Percentiles rank a stretch among this genome's conserved stretches.
Conservation (phyloP, 768 basidiomycete species). For the Mycena epipterygia region DNA sequence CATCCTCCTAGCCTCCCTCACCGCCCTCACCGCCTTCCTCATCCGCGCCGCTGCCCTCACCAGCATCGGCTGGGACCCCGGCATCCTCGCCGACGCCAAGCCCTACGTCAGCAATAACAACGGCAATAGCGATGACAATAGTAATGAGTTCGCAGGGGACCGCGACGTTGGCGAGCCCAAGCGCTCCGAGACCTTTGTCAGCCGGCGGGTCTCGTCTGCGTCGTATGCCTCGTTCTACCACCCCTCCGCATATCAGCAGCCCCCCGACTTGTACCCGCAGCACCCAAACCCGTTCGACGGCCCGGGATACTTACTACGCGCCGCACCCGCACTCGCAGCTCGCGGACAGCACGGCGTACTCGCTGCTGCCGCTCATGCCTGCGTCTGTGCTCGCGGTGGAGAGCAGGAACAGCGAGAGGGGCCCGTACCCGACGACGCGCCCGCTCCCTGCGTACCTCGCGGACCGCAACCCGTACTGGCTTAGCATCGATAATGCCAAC, state of each 20-base stretch:
- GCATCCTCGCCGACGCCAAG: conserved; percentile 42
- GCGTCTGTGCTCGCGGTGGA: no score
- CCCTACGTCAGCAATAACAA: conserved; percentile 47
- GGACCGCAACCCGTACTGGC: conserved; percentile 35
- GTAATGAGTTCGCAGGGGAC: conserved; percentile 53
- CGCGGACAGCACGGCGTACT: conserved; percentile 38
- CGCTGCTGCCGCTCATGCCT: conserved; percentile 19
- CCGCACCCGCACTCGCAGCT: conserved; percentile 39
- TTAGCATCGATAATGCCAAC: no score
- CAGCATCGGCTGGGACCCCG: conserved; percentile 43
- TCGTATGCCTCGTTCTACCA: no score
- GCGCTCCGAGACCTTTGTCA: conserved; percentile 46
- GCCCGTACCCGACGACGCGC: conserved; percentile 40
- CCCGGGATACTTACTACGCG: conserved; percentile 39
- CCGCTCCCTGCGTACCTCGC: conserved; percentile 48
- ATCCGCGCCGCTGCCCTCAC: conserved; percentile 56
- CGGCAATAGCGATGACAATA: no score
- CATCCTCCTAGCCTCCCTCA: conserved; percentile 57
- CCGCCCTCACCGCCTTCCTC: conserved; percentile 64
- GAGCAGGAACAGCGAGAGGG: no score
- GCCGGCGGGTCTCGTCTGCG: conserved; percentile 31
- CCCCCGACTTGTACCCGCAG: conserved; percentile 36
- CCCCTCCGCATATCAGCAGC: conserved; percentile 35
- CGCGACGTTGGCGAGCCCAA: conserved; percentile 60
- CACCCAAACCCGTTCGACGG: conserved; percentile 29